Conservation (phyloP, 306 rosid genomes). For the Vigna mungo region DNA sequence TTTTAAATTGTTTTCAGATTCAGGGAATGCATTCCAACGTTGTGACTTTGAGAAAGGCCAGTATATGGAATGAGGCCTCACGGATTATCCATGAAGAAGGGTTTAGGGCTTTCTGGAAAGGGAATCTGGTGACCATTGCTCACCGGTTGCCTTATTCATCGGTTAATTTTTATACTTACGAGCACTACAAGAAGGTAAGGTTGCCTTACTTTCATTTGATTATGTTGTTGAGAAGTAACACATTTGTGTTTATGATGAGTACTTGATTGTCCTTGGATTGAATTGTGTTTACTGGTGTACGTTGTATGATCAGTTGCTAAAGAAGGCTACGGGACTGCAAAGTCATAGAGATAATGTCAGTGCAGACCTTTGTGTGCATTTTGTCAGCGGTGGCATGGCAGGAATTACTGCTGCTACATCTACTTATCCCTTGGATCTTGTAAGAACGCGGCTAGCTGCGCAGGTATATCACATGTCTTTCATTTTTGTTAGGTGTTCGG, state of each 20-base stretch:
- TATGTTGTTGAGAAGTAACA: neutral
- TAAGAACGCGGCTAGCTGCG: constrained; percentile 97
- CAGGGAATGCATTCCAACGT: constrained; percentile 98
- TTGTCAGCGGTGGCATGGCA: constrained; percentile 90
- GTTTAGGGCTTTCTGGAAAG: constrained; percentile 96
- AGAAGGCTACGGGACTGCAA: constrained; percentile 64
- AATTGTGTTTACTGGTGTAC: constrained; percentile 8
- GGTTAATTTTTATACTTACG: constrained; percentile 87
- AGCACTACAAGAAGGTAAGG: constrained; percentile 93
- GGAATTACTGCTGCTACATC: constrained; percentile 93
- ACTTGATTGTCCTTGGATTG: constrained; percentile 12
- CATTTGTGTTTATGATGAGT: neutral
- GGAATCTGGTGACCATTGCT: constrained; percentile 94
- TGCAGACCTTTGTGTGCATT: constrained; percentile 72
- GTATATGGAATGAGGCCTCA: constrained; percentile 96
- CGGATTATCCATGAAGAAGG: constrained; percentile 91
- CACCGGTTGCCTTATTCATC: constrained; percentile 97
- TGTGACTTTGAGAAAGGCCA: constrained; percentile 73
- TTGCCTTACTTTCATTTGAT: constrained; percentile 3
- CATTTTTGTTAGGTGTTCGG: neutral
- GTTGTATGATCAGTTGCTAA: constrained; percentile 59
- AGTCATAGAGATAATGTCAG: constrained; percentile 57
- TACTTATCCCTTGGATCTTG: constrained; percentile 97
- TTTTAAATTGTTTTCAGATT: constrained; percentile 53
- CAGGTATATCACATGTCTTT: constrained; percentile 61